Percentiles rank a stretch among this genome's conserved stretches.
Evolutionary conservation across 768 basidiomycete genomes (phyloP).

Genomic region (Tephrocybe rancida): DNA sequence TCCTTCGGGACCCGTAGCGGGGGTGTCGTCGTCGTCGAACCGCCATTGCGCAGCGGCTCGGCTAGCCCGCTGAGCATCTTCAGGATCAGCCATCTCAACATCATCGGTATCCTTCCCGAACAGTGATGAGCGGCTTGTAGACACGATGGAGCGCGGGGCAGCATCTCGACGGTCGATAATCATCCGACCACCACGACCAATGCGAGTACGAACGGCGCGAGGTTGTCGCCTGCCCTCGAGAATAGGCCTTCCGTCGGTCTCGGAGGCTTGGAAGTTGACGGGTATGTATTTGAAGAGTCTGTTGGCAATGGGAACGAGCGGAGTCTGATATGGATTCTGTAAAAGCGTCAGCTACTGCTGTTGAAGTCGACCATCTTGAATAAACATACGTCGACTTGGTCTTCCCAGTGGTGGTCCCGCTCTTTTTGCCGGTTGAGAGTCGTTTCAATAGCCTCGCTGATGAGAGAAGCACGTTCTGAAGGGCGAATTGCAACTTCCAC

Average conservation of each 20-base stretch:
- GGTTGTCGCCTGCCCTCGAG: conserved; percentile 22
- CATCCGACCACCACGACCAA: conserved; percentile 82
- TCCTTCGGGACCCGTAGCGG: conserved; percentile 56
- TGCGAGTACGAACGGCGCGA: conserved; percentile 68
- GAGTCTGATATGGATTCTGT: conserved; percentile 74
- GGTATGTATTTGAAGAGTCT: conserved; percentile 69
- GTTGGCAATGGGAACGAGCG: conserved; percentile 56
- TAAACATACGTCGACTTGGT: conserved; percentile 72
- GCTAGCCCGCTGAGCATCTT: conserved; percentile 27
- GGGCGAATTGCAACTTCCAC: conserved; percentile 59
- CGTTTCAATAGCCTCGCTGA: conserved; percentile 65
- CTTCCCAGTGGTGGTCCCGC: conserved; percentile 83
- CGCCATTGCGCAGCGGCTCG: conserved; percentile 63
- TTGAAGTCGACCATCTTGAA: too few species aligned
- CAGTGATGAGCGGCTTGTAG: conserved; percentile 28
- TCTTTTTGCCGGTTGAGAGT: conserved; percentile 67
- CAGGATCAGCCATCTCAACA: conserved; percentile 36
- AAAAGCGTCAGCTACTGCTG: neutral
- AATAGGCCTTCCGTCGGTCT: conserved; percentile 28
- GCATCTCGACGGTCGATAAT: conserved; percentile 70
- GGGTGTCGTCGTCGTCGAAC: conserved; percentile 67
- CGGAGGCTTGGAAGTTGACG: conserved; percentile 35
- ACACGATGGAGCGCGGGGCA: conserved; percentile 22
- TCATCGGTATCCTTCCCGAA: conserved; percentile 24
- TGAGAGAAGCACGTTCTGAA: conserved; percentile 62